Evolutionary conservation across 257 asterid genomes (phyloP), one percentile per base, ranked within the genome.

Genomic region (Solanum neorickii): DNA sequence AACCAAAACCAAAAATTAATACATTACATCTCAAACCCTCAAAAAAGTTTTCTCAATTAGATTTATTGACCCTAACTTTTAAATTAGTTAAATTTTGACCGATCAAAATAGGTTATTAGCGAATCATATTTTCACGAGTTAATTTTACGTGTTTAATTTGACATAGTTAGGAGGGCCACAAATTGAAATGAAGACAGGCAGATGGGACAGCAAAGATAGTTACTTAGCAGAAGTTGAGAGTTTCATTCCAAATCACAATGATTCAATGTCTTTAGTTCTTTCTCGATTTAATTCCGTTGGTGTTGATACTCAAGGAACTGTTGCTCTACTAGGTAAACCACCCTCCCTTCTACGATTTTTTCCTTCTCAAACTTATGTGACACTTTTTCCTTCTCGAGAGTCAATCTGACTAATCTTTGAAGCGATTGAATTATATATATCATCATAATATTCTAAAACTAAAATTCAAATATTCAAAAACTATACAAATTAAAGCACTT

Each of bases 221-320:
- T 77, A 92, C 39, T 80, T 83, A 68, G 89, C 90, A 9, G 86
- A 88, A 86, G 92, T 94, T 7, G 95, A 94, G 15, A 87, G 27
- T 69, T 91, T 82, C 84, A 90, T 96, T 33, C 99, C 99, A 11
- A 92, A 95, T 83, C 96, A 94, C 90, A 94, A 94, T 25, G 99
- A 91, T 69, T 82, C 91, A 75, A 90, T 94, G 42, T 89, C 96
- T 1, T 10, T 52, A 9, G 95, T 95, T 60, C 98, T 95, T 31
- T 91, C 94, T 0, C 89, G 88, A 2, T 96, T 96, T 83, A 80
- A 86, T 73, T 89, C 95, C 9, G 72, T 92, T 31, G 98, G 98
- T 1, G 65, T 96, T 12, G 96, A 94, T 31, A 66, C 92, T 1
- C 89, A 95, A 91, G 98, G 94, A 75, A 85, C 95, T 0, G 98